Conservation (phyloP, 2,329 filamentous ascomycete genomes). For the Cercospora zeae-maydis region DNA sequence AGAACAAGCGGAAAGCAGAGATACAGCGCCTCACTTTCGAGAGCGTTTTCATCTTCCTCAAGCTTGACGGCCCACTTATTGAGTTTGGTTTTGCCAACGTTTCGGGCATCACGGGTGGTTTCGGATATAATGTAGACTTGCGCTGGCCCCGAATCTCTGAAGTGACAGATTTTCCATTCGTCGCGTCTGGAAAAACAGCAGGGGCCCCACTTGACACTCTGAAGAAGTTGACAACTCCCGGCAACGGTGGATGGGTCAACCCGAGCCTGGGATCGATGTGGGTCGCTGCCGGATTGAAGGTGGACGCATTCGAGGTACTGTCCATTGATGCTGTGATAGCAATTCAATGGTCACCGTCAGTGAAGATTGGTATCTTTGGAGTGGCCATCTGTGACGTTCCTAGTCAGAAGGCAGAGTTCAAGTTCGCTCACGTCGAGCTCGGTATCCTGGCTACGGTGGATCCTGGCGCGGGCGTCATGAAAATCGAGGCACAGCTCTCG, state of each 20-base stretch:
- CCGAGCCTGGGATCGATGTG: conserved; percentile 10
- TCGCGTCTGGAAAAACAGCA: neutral
- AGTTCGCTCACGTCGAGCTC: conserved; percentile 5
- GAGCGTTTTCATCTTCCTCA: conserved; percentile 17
- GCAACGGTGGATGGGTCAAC: neutral
- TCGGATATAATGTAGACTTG: conserved; percentile 15
- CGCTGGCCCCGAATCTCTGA: conserved; percentile 7
- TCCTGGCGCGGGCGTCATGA: conserved; percentile 1
- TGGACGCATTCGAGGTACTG: conserved; percentile 7
- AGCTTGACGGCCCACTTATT: conserved; percentile 15
- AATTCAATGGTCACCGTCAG: conserved; percentile 7
- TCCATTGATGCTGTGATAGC: conserved; percentile 2
- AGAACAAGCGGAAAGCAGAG: conserved; percentile 8
- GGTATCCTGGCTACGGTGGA: conserved; percentile 4
- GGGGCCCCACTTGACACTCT: conserved; percentile 5
- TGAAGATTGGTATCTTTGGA: conserved; percentile 13
- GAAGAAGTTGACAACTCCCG: conserved; percentile 2
- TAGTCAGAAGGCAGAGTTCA: neutral
- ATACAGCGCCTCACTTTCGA: too few species aligned
- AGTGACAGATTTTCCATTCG: conserved; percentile 11
- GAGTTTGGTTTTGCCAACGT: conserved; percentile 15
- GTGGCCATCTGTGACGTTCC: conserved; percentile 13
- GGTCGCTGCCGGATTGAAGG: conserved; percentile 13
- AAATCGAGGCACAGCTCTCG: conserved; percentile 5
- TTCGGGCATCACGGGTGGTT: conserved; percentile 10